Conservation (phyloP, 305 asterid genomes). For the Stenogyne calaminthoides region DNA sequence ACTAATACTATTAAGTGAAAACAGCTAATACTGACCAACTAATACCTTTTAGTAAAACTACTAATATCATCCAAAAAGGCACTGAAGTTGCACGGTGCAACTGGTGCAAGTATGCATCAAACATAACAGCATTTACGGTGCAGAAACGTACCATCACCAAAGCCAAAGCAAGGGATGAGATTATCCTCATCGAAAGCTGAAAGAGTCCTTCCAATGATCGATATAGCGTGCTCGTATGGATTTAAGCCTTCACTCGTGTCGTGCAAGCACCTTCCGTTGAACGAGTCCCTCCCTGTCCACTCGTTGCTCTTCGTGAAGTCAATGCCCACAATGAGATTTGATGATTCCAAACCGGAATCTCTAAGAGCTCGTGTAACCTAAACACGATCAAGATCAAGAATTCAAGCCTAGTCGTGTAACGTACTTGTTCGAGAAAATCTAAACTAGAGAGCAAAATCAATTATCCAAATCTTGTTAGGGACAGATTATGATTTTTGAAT, state of each 20-base stretch:
- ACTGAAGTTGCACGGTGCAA: too few species aligned
- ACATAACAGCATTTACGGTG: neutral
- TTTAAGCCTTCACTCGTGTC: slow-evolving; percentile 39
- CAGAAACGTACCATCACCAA: slow-evolving; percentile 49
- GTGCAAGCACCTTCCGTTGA: slow-evolving; percentile 47
- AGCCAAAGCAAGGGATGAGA: slow-evolving; percentile 59
- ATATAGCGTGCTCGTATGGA: slow-evolving; percentile 56
- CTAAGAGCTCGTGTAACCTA: slow-evolving; percentile 49
- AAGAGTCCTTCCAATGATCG: slow-evolving; percentile 58
- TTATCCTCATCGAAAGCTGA: slow-evolving; percentile 54
- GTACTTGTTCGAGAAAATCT: neutral
- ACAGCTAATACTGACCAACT: too few species aligned
- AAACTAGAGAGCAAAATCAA: neutral
- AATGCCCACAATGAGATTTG: slow-evolving; percentile 57
- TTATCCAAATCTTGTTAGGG: neutral
- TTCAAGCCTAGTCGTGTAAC: neutral
- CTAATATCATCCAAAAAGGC: too few species aligned
- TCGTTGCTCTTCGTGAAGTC: slow-evolving; percentile 67
- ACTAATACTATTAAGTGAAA: too few species aligned
- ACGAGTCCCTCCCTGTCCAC: slow-evolving; percentile 48
- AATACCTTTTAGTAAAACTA: too few species aligned
- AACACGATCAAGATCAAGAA: neutral
- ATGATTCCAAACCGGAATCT: slow-evolving; percentile 51
- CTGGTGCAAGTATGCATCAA: neutral
- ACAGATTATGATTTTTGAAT: neutral